Evolutionary conservation across 1,284 basidiomycete species (phyloP).

Genomic region (Ustanciosporium gigantosporum): DNA sequence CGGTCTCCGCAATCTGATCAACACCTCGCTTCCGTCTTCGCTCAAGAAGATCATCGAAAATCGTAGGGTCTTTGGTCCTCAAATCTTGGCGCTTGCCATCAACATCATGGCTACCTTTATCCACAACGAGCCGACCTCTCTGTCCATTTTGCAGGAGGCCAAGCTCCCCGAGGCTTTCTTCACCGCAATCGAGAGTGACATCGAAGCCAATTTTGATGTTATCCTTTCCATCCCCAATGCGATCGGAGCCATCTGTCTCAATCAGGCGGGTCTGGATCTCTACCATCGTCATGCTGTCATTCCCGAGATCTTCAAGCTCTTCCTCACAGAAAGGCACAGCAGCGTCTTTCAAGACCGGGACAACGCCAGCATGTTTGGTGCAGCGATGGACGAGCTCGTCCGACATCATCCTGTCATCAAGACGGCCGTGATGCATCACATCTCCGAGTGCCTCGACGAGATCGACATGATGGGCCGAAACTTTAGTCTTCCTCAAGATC

Average conservation of each 20-base stretch:
- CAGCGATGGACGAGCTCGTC: conserved; percentile 89
- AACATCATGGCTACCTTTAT: conserved; percentile 98
- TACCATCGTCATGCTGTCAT: conserved; percentile 76
- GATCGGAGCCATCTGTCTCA: conserved; percentile 94
- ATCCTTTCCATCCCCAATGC: conserved; percentile 91
- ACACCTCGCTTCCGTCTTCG: conserved; percentile 82
- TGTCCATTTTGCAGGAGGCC: conserved; percentile 88
- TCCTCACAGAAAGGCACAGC: conserved; percentile 81
- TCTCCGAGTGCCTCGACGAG: conserved; percentile 25
- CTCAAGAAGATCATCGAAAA: conserved; percentile 86
- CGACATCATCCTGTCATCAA: conserved; percentile 92
- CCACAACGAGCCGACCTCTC: conserved; percentile 96
- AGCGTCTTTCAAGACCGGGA: conserved; percentile 91
- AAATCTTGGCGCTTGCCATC: conserved; percentile 77
- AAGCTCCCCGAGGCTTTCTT: conserved; percentile 89
- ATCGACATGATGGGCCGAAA: conserved; percentile 72
- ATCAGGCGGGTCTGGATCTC: conserved; percentile 83
- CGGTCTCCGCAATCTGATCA: conserved; percentile 89
- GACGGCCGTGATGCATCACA: conserved; percentile 65
- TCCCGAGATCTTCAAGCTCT: conserved; percentile 79
- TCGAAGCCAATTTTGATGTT: conserved; percentile 73
- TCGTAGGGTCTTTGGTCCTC: conserved; percentile 80
- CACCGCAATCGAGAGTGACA: conserved; percentile 76
- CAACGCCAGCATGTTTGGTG: conserved; percentile 83
- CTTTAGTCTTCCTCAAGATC: conserved; percentile 57